Evolutionary conservation across 2,329 filamentous ascomycete genomes (phyloP), one percentile per base, ranked within the genome.

Genomic region (Nothomitra cinnamomea): DNA sequence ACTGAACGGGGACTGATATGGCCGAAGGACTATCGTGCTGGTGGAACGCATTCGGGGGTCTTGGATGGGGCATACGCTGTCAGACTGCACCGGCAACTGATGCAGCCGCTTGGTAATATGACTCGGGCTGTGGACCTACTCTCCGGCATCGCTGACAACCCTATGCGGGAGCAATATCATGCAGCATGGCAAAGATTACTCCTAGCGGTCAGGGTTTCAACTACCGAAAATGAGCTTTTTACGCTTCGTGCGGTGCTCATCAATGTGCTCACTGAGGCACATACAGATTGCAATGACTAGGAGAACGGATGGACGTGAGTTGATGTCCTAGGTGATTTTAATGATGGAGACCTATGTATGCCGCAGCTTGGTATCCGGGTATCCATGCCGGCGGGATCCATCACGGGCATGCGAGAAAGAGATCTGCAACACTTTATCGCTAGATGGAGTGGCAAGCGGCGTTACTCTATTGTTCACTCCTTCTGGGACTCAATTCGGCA

Each of bases 371-470:
- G 25, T 32, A 19, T 49, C 15, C 6, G 2, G 19, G 45, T 49
- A 24, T 24, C 24, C 15, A 49, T 49, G 45, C 45, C 45, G 6
- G 45, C 45, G 17, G 45, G 45, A 32, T 49, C 45, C 24, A 35
- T 49, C 12, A 32, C 25, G 45, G 45, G 45, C 45, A 32, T 49
- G n/a, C n/a, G n/a, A n/a, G n/a, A n/a, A n/a, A n/a, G n/a, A n/a
- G n/a, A n/a, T n/a, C n/a, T n/a, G n/a, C n/a, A n/a, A n/a, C n/a
- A n/a, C n/a, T n/a, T n/a, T n/a, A n/a, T n/a, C n/a, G n/a, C 43
- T 10, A 47, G 4, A 25, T 47, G 43, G 43, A 47, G 12, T 6
- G 43, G 43, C 43, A 25, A 5, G 17, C 43, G 21, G 43, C 21
- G 43, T 13, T 47, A 47, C 5, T 47, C 43, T 1, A 13, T 47